A percentile compares a stretch with the other conserved stretches of the same genome.
phyloP scores from a whole-genome alignment of 306 rosid genomes.

The Cicer yamashitae region DNA sequence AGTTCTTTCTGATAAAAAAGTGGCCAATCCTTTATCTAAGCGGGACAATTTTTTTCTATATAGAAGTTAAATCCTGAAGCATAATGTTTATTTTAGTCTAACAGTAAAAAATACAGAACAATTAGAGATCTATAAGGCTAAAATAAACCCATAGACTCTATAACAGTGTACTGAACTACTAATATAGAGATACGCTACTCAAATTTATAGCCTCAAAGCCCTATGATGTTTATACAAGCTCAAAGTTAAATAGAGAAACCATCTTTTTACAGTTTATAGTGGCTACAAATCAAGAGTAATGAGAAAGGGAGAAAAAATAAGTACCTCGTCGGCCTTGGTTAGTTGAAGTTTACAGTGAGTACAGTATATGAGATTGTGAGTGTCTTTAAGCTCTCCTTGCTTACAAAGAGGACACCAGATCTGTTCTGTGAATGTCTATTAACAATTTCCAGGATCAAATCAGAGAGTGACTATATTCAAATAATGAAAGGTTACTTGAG shows the following conservation, averaged over 20 bases:
- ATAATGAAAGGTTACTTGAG: neutral
- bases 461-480: slow-evolving; percentile 20
- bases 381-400: slow-evolving; percentile 75
- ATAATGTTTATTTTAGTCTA: slow-evolving; percentile 6
- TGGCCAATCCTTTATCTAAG: neutral
- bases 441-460: slow-evolving; percentile 40
- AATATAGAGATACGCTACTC: slow-evolving; percentile 13
- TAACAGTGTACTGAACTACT: slow-evolving; percentile 19
- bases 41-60: neutral
- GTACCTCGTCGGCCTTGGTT: slow-evolving; percentile 71
- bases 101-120: slow-evolving; percentile 15
- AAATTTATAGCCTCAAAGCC: neutral
- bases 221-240: neutral
- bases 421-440: slow-evolving; percentile 51
- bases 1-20: slow-evolving; percentile 5
- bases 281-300: slow-evolving; percentile 9
- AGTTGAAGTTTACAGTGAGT: slow-evolving; percentile 65
- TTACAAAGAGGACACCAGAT: slow-evolving; percentile 93
- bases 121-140: slow-evolving; percentile 12
- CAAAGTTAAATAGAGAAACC: slow-evolving; percentile 10
- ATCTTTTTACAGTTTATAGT: neutral
- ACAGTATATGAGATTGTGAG: slow-evolving; percentile 55
- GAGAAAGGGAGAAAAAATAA: slow-evolving; percentile 32
- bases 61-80: slow-evolving; percentile 18
- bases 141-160: neutral